Evolutionary conservation across 176 grass and related monocot species (phyloP).

Genomic region (Carex scoparia): DNA sequence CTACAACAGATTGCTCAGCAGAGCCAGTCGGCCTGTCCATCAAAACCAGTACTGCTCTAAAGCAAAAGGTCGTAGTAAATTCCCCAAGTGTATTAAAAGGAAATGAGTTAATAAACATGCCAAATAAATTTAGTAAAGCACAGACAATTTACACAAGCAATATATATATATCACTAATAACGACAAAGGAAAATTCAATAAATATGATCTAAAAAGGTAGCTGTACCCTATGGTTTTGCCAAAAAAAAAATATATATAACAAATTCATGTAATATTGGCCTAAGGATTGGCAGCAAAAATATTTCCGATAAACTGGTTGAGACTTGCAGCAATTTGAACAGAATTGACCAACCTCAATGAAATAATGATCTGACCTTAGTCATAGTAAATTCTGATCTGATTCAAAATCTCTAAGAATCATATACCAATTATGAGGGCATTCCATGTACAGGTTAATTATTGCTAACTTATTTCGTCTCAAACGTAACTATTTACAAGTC

Average conservation of each 20-base stretch:
- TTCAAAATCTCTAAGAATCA: not conserved
- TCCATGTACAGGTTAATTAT: not conserved
- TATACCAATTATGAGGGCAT: not conserved
- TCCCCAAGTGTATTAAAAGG: not conserved
- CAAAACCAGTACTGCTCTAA: not conserved
- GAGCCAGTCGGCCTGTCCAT: not conserved
- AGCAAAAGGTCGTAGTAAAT: not conserved
- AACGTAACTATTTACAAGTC: not conserved
- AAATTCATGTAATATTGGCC: not conserved
- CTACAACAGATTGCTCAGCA: not conserved
- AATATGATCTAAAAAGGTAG: not conserved
- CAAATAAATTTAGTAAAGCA: not conserved
- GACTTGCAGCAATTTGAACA: not conserved
- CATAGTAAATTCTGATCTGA: not conserved
- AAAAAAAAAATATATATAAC: not conserved
- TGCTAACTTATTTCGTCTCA: not conserved
- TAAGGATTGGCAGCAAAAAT: not conserved
- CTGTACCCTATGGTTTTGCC: not conserved
- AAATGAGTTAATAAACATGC: not conserved
- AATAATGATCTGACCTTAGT: not conserved
- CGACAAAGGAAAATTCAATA: not conserved
- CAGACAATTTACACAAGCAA: not conserved
- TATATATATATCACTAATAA: not conserved
- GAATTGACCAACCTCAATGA: not conserved
- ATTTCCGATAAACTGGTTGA: not conserved